phyloP scores from a whole-genome alignment of 345 rosid genomes.

The Brassica incana region DNA sequence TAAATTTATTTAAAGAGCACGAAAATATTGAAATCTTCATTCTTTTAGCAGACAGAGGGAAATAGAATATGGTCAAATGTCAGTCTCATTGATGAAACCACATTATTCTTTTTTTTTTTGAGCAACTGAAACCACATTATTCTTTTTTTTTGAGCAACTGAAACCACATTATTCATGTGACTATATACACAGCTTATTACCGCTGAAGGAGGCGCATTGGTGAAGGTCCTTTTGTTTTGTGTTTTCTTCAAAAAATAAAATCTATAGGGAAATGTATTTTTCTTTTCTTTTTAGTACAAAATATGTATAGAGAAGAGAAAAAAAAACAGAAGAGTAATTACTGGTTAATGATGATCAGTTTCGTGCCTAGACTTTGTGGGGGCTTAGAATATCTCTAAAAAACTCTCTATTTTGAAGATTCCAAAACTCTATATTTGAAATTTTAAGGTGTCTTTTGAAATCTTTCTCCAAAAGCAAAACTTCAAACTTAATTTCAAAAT shows the following conservation, averaged over 20 bases:
- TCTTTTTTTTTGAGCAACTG: too few relatives aligned
- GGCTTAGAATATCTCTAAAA: too few relatives aligned
- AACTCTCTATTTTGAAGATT: too few relatives aligned
- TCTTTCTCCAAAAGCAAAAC: too few relatives aligned
- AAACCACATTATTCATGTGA: conserved; percentile 3
- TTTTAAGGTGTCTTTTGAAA: too few relatives aligned
- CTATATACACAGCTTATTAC: conserved; percentile 8
- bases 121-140: too few relatives aligned
- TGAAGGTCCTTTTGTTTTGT: conserved; percentile 32
- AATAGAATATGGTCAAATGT: background rate
- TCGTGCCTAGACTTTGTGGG: background rate
- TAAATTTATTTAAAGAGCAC: background rate
- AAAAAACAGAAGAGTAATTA: background rate
- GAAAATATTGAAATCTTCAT: background rate
- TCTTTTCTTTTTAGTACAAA: conserved; percentile 13
- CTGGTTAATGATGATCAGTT: conserved; percentile 3
- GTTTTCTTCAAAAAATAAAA: conserved; percentile 29
- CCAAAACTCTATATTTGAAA: too few relatives aligned
- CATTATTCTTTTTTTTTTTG: background rate
- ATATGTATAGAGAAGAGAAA: conserved; percentile 33
- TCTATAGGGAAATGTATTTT: conserved; percentile 33
- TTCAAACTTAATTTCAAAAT: too few relatives aligned
- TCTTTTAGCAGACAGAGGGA: background rate
- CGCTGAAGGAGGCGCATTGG: background rate
- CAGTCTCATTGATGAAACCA: conserved; percentile 18